Evolutionary conservation across 2,329 filamentous ascomycete genomes (phyloP), one percentile per base, ranked within the genome.

Genomic region (Penicillium paneum): DNA sequence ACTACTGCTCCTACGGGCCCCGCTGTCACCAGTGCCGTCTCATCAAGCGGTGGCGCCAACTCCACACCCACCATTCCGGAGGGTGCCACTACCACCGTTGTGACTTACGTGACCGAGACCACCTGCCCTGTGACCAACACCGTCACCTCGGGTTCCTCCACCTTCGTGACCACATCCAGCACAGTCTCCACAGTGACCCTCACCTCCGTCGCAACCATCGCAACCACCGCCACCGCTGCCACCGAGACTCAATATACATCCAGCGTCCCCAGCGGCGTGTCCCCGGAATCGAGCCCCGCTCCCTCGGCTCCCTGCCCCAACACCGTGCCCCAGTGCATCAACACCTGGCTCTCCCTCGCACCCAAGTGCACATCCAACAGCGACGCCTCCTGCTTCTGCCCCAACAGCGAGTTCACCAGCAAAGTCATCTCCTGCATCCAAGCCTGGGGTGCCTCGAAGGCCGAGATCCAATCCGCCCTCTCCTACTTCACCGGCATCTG

Each of bases 401-500:
- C 89, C 64, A 83, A 88, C 70, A 73, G 81, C 57, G 78, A 84
- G 52, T 93, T 94, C 76, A 89, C 91, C 69, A 79, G 85, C 73
- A 87, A 86, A 69, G 85, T 97, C 71, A 93, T 89, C 73, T 78
- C 83, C 58, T 97, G 93, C 77, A 81, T 97, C 65, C 84, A 87
- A 67, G 83, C 91, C 54, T 87, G 91, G 81, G 88, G 86, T 60
- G 80, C 81, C 56, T 81, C 81, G 55, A 81, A 86, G 57, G 78
- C 82, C 42, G 82, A 89, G 69, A 81, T 93, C 64, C 79, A 84
- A 51, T 76, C 85, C 64, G 90, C 91, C 57, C 81, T 94, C 56
- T 82, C 83, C 66, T 96, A 90, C 84, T 88, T 97, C 80, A 87
- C 92, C 74, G 92, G 92, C 72, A 90, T 97, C 76, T 97, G 93